Evolutionary conservation across 2,329 filamentous ascomycete species (phyloP).

Genomic region (Colletotrichum costaricense): DNA sequence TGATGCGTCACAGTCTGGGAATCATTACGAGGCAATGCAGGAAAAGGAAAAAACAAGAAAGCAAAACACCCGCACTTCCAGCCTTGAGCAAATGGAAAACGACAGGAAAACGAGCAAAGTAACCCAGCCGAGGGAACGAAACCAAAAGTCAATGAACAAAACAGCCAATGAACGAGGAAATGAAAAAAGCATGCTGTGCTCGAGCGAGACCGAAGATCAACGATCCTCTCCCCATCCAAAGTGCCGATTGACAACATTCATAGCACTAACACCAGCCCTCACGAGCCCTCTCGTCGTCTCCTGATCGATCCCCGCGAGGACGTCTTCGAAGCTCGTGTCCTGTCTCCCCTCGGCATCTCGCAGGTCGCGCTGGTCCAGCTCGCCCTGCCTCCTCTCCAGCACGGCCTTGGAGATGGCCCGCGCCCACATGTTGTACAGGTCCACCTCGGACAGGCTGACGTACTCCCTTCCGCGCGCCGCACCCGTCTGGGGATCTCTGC

Average conservation of each 20-base stretch:
- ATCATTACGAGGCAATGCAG: slow-evolving; percentile 13
- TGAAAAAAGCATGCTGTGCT: background rate
- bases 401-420: slow-evolving; percentile 70
- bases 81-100: slow-evolving; percentile 3
- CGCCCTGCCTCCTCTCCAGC: slow-evolving; percentile 65
- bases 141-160: background rate
- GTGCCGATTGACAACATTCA: slow-evolving; percentile 64
- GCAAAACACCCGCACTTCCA: background rate
- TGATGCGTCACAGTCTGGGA: slow-evolving; percentile 30
- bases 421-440: slow-evolving; percentile 74
- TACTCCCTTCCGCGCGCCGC: slow-evolving; percentile 52
- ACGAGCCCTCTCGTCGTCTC: slow-evolving; percentile 56
- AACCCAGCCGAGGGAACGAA: background rate
- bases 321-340: slow-evolving; percentile 44
- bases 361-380: slow-evolving; percentile 68
- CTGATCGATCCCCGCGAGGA: slow-evolving; percentile 48
- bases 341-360: slow-evolving; percentile 52
- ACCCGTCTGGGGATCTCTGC: slow-evolving; percentile 21
- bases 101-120: background rate
- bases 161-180: background rate
- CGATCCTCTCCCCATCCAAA: slow-evolving; percentile 62
- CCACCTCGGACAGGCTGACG: slow-evolving; percentile 64
- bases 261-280: slow-evolving; percentile 60
- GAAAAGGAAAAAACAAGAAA: background rate
- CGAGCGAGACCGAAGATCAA: background rate